Evolutionary conservation across 805 yeast genomes (phyloP), one percentile per base, ranked within the genome.

Genomic region (Helenozyma rhizophorensis): DNA sequence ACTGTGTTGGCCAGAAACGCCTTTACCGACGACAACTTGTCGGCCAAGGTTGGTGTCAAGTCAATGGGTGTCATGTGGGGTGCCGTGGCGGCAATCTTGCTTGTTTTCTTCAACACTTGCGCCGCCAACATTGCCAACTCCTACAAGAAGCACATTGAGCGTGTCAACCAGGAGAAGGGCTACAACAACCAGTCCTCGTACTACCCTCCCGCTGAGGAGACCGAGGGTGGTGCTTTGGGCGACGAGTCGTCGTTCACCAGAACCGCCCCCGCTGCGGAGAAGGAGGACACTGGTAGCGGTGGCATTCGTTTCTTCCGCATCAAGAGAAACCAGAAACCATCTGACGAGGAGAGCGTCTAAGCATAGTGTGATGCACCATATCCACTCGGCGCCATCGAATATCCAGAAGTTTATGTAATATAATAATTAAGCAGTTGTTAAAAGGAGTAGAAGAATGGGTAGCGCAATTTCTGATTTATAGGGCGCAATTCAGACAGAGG

Each of bases 231-330:
- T 40, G 53, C 50, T 23, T 50, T 39, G 30, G 60, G 60, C 51
- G 71, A 65, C 44, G 63, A 58, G 32, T 58, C 67, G 7, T 63
- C 70, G 11, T 66, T 65, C 49, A 66, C 71, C 35, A 63, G 71
- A 56, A 30, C 58, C 28, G 52, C 54, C 13, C 60, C 60, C 13
- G 53, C 39, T 5, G 53, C 49, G 28, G 62, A 56, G 43, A 54
- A 53, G 37, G 62, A 66, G 36, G 74, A 72, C 36, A 66, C 72
- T 41, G 47, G 38, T 21, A 47, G 54, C 27, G 70, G 71, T 23
- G 89, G 89, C 28, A 81, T 83, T 50, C 78, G 84, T 60, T 83
- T 82, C 60, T 83, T 82, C 70, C 81, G 79, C 50, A 79, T 83
- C 41, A 79, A 80, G 63, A 78, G 72, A 61, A 63, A 64, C 52